Base-by-base conservation (phyloP, 2,329 filamentous ascomycete genomes). In the Fusarium decemcellulare region DNA sequence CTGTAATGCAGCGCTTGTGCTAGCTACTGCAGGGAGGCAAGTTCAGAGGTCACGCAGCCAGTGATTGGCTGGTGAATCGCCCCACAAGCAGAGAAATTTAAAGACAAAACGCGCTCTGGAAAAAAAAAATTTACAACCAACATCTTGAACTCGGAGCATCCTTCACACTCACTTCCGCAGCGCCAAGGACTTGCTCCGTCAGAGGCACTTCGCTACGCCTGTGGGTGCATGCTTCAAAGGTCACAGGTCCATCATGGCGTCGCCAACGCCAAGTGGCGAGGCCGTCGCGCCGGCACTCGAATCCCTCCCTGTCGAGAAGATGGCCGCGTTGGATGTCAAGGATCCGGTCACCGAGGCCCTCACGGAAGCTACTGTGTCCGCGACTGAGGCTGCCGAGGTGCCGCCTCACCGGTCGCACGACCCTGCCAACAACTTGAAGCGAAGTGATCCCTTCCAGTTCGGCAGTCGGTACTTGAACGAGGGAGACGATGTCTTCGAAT, bases 401-500 rank as follows among this genome's bases (percentile, higher is more conserved):
- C 86, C 88, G 58, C 79, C 90, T 37, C 88, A 92, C 74, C 89
- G 90, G 70, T 93, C 92, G 23, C 92, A 95, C 79, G 87, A 92
- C 75, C 90, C 92, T 40, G 76, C 83, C 68, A 82, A 91, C 79
- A 96, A 94, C 79, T 85, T 92, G 82, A 98, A 98, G 84, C 89
- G 94, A 74, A 93, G 84, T 77, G 94, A 98, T 77, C 96, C 96
- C 16, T 99, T 98, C 81, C 92, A 97, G 81, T 99, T 99, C 80
- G 96, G 96, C 65, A 96, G 93, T 50, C 93, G 95, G 63, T 93
- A 88, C 76, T 89, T 99, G 54, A 90, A 92, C 75, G 87, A 95
- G 79, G 89, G 90, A 77, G 95, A 97, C 82, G 88, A 98, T 78
- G 93, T 97, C 76, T 99, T 95, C 82, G 92, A 97, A 80, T 97